Evolutionary conservation across 1,284 basidiomycete genomes (phyloP).

Genomic region (Neonothopanus nambi): DNA sequence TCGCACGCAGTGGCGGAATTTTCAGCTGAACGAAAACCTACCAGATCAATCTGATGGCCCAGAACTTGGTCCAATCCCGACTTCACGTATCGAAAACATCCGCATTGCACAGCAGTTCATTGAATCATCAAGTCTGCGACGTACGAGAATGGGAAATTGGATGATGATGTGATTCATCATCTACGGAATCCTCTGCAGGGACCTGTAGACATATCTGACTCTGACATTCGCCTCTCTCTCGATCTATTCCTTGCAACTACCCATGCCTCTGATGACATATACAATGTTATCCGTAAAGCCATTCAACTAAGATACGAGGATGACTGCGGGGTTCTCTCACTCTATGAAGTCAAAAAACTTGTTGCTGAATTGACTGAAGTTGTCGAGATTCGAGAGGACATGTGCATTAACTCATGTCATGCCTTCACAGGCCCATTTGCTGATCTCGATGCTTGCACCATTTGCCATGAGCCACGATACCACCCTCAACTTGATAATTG

Average conservation of each 20-base stretch:
- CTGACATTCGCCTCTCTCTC: slow-evolving; percentile 25
- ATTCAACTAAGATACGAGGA: slow-evolving; percentile 18
- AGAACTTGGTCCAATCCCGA: no score
- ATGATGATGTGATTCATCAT: slow-evolving; percentile 15
- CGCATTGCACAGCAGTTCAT: slow-evolving; percentile 18
- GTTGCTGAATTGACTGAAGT: slow-evolving; percentile 29
- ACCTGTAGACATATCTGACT: slow-evolving; percentile 22
- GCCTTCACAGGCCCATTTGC: slow-evolving; percentile 33
- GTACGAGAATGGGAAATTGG: slow-evolving; percentile 27
- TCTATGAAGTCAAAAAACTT: slow-evolving; percentile 23
- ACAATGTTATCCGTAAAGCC: slow-evolving; percentile 17
- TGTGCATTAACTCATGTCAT: slow-evolving; percentile 33
- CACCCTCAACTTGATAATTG: not conserved
- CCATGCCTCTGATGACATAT: slow-evolving; percentile 26
- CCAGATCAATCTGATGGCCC: no score
- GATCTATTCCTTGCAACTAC: slow-evolving; percentile 26
- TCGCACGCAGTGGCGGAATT: no score
- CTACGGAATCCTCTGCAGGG: slow-evolving; percentile 24
- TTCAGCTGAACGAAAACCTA: no score
- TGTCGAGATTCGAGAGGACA: slow-evolving; percentile 26
- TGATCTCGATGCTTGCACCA: slow-evolving; percentile 19
- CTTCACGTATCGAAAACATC: not conserved
- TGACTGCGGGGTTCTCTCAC: slow-evolving; percentile 26
- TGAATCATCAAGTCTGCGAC: slow-evolving; percentile 23
- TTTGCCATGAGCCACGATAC: slow-evolving; percentile 24